Conservation (phyloP, 768 basidiomycete species). For the Trametes gibbosa region DNA sequence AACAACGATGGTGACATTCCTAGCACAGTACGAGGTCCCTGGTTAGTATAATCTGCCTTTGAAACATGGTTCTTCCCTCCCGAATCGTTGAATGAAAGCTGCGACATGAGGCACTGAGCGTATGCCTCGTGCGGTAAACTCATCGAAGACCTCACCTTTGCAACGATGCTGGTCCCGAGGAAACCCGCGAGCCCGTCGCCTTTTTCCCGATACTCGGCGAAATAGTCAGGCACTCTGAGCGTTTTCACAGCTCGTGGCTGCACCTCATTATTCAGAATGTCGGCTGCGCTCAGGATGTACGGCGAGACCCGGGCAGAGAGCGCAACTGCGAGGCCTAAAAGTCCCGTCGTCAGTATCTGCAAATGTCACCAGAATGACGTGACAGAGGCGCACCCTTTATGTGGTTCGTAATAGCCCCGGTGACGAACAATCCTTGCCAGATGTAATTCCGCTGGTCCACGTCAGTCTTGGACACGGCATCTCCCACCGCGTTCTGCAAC, state of each 20-base stretch:
- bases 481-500: constrained; percentile 61
- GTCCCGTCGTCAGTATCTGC: neutral
- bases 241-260: constrained; percentile 66
- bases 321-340: constrained; percentile 41
- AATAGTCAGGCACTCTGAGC: constrained; percentile 81
- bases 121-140: neutral
- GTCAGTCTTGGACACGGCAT: constrained; percentile 59
- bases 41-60: constrained; percentile 71
- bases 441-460: constrained; percentile 67
- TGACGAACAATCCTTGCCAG: constrained; percentile 78
- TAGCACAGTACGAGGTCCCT: constrained; percentile 72
- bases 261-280: constrained; percentile 60
- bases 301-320: constrained; percentile 69
- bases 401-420: constrained; percentile 69
- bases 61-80: constrained; percentile 70
- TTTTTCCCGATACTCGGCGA: constrained; percentile 84
- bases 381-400: constrained; percentile 55
- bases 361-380: neutral
- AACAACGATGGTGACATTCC: constrained; percentile 75
- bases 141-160: constrained; percentile 53
- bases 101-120: neutral
- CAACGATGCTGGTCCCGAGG: constrained; percentile 79
- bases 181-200: constrained; percentile 82
- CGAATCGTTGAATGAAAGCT: constrained; percentile 76
- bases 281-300: constrained; percentile 57